phyloP scores from a whole-genome alignment of 441 rosid species.

The Jatropha multifida region DNA sequence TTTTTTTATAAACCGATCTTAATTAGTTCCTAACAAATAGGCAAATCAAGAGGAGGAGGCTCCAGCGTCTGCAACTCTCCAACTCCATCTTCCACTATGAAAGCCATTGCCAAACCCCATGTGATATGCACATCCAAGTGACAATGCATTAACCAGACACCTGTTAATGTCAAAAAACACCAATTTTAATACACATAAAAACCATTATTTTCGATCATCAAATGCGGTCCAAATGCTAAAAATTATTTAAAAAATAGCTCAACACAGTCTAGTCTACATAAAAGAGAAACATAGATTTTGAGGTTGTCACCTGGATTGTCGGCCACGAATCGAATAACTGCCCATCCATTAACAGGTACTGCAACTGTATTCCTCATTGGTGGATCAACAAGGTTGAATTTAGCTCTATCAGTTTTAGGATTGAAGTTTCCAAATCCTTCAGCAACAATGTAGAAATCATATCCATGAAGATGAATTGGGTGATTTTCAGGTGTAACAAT shows the following conservation, averaged over 20 bases:
- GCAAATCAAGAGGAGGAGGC: conserved; percentile 74
- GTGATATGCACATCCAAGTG: conserved; percentile 92
- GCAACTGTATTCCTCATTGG: conserved; percentile 84
- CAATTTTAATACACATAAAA: background rate
- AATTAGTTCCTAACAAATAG: conserved; percentile 43
- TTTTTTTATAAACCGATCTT: background rate
- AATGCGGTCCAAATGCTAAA: background rate
- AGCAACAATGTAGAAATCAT: conserved; percentile 78
- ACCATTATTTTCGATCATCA: background rate
- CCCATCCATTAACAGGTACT: conserved; percentile 81
- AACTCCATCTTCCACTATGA: conserved; percentile 77
- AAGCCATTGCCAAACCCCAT: conserved; percentile 91
- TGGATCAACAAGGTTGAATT: conserved; percentile 86
- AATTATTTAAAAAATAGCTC: too few species aligned
- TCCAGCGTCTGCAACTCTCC: conserved; percentile 54
- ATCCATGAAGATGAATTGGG: conserved; percentile 92
- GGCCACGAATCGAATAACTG: conserved; percentile 86
- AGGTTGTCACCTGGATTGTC: conserved; percentile 74
- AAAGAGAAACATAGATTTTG: background rate
- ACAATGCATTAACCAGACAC: conserved; percentile 95
- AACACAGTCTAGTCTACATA: too few species aligned
- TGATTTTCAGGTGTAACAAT: conserved; percentile 82
- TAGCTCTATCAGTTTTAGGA: conserved; percentile 50
- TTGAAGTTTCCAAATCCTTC: conserved; percentile 88
- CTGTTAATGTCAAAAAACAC: conserved; percentile 30